Evolutionary conservation across 805 yeast species (phyloP), one percentile per base, ranked within the genome.

Genomic region (Zygotorulaspora sp.): DNA sequence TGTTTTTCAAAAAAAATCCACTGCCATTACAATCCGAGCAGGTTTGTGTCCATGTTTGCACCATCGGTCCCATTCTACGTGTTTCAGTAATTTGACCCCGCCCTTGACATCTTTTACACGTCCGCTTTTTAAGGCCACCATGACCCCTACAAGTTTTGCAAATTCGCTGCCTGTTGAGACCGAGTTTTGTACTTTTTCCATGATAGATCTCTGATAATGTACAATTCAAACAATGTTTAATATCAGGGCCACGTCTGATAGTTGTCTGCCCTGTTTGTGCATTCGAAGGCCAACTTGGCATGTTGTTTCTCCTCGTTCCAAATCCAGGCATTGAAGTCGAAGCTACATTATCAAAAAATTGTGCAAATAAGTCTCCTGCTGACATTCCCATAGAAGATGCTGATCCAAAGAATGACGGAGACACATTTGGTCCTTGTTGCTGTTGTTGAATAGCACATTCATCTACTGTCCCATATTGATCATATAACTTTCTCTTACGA

Each of bases 171-270:
- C 72, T 73, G 3, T 74, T 71, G 9, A 81, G 61, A 33, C 74
- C 75, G 17, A 81, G 63, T 57, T 74, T 79, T 21, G 75, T 58
- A 1, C 61, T 61, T 48, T 76, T 78, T 2, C 89, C 88, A 24
- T 53, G 61, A 50, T 75, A 79, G 42, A 80, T 62, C 36, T 81
- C 86, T 5, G 64, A 68, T 33, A 81, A 57, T 0, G 77, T 53
- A 29, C 80, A 75, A 18, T 64, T 62, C 33, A 78, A 64, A 6
- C 68, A 66, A 53, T 81, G 85, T 40, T 63, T 67, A 35, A 81
- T 80, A 44, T 78, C 75, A 14, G 70, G 69, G 5, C 83, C 81
- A 21, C 40, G 41, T 13, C 31, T 35, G 14, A 30, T 21, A 7
- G 42, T 30, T 8, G 35, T 6, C 9, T 16, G n/a, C 4, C 33